Evolutionary conservation across 192 early-diverging fungal species (phyloP).

Genomic region (Anaeromyces robustus): DNA sequence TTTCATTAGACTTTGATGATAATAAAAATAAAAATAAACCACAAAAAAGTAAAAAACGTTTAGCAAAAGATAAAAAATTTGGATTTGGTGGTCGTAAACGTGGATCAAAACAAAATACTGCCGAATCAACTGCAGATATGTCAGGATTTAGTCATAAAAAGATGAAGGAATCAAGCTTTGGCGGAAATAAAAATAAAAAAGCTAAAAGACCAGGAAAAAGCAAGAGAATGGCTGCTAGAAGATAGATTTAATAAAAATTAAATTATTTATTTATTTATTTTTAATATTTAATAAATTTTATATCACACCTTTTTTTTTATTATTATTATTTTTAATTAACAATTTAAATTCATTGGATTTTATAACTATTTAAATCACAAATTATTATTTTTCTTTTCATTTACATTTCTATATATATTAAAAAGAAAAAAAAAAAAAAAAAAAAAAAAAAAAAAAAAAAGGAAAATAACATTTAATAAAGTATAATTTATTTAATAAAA

Average conservation of each 20-base stretch:
- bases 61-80: constrained; percentile 67
- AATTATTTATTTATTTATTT: too few species aligned
- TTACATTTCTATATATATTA: too few species aligned
- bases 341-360: too few species aligned
- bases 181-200: not conserved
- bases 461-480: too few species aligned
- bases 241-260: not conserved
- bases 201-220: not conserved
- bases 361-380: too few species aligned
- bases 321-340: too few species aligned
- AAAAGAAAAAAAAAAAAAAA: too few species aligned
- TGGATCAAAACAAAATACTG: constrained; percentile 59
- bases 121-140: constrained; percentile 58
- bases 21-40: constrained; percentile 9
- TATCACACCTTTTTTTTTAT: too few species aligned
- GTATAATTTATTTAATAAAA: too few species aligned
- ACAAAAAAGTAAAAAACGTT: constrained; percentile 26
- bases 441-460: too few species aligned
- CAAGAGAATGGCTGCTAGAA: not conserved
- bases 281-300: too few species aligned
- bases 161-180: not conserved
- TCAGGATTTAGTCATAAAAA: constrained; percentile 28
- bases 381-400: too few species aligned
- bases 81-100: constrained; percentile 85
- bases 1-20: constrained; percentile 16